These are phyloP conservation scores for Dactylellina parvicollis DNA, from an alignment of 2,329 filamentous ascomycete species.

Conservation along the genomic window DNA sequence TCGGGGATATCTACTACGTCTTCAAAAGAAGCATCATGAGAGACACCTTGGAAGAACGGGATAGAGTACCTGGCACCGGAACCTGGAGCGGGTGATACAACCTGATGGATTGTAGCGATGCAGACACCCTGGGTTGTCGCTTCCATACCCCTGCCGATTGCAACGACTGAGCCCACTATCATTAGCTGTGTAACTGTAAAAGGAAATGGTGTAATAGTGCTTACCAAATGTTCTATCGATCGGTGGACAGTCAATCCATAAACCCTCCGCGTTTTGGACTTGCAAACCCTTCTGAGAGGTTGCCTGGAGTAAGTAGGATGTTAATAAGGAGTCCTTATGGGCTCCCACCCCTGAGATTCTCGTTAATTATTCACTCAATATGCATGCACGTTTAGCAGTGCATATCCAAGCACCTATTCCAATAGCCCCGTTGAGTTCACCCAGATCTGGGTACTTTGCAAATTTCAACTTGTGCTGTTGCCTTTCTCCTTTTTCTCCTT, in stretches of 20 bases:
- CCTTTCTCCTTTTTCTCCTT: conserved; percentile 63
- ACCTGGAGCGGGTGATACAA: conserved; percentile 75
- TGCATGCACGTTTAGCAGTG: background rate
- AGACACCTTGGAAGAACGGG: conserved; percentile 88
- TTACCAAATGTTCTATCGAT: conserved; percentile 72
- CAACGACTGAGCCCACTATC: conserved; percentile 69
- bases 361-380: too few relatives aligned
- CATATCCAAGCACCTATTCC: conserved; percentile 31
- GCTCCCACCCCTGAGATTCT: conserved; percentile 61
- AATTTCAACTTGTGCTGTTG: conserved; percentile 89
- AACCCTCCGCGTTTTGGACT: conserved; percentile 79
- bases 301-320: conserved; percentile 82
- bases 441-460: conserved; percentile 81
- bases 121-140: conserved; percentile 85
- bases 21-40: conserved; percentile 80
- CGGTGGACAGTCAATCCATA: conserved; percentile 85
- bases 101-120: conserved; percentile 81
- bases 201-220: background rate
- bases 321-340: conserved; percentile 72
- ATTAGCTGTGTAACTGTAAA: background rate
- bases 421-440: conserved; percentile 65
- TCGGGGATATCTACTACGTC: conserved; percentile 73
- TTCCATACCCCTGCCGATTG: conserved; percentile 87
- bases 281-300: conserved; percentile 79
- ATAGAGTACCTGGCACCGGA: conserved; percentile 79